A percentile compares a stretch with the other conserved stretches of the same genome.
phyloP scores from a whole-genome alignment of 495 filamentous ascomycete genomes.

The Penicillium nucicola region DNA sequence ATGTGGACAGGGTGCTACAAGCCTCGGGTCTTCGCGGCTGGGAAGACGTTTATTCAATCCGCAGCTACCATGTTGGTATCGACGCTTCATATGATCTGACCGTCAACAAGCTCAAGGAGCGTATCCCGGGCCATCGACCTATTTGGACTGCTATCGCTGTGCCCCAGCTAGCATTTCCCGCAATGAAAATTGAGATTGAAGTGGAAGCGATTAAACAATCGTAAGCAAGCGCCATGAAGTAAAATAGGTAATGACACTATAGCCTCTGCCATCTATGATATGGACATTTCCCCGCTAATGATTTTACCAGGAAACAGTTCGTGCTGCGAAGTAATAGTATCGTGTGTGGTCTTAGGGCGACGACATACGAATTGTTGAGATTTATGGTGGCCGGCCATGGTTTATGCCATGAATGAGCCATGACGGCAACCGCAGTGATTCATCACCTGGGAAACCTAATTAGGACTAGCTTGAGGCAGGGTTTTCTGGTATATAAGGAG shows the following conservation, averaged over 20 bases:
- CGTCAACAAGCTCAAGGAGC: slow-evolving; percentile 33
- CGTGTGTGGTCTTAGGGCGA: no score
- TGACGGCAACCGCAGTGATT: no score
- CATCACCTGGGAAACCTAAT: no score
- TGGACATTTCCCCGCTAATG: no score
- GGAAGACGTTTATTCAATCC: slow-evolving; percentile 48
- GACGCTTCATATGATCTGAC: slow-evolving; percentile 21
- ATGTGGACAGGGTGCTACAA: slow-evolving; percentile 41
- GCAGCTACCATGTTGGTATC: slow-evolving; percentile 33
- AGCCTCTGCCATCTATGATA: no score
- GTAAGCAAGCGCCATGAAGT: background rate
- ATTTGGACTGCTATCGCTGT: slow-evolving; percentile 43
- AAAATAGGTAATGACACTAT: no score
- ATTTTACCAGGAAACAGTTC: background rate
- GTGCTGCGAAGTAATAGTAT: no score
- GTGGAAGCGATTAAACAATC: slow-evolving; percentile 28
- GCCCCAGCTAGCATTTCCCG: slow-evolving; percentile 24
- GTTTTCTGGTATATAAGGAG: no score
- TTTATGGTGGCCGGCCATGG: no score
- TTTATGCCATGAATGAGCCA: no score
- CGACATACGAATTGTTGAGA: no score
- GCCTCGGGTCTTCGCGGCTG: slow-evolving; percentile 46
- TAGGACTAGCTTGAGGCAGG: no score
- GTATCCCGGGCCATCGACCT: slow-evolving; percentile 41
- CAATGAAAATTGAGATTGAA: slow-evolving; percentile 50